Evolutionary conservation across 306 rosid species (phyloP).

Genomic region (Prunus fruticosa): DNA sequence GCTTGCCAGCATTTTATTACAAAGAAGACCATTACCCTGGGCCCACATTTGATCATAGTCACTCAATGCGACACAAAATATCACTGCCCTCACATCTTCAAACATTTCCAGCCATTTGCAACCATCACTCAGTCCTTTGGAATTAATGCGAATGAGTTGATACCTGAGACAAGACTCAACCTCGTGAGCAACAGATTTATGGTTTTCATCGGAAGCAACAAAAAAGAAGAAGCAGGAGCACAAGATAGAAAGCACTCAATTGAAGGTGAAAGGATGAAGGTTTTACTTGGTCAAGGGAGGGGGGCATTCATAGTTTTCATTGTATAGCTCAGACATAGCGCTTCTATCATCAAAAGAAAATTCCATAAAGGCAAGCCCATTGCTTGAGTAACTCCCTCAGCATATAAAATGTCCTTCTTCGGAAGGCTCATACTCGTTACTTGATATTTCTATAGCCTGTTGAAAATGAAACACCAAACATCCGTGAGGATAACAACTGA

Average conservation of each 20-base stretch:
- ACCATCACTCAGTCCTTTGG: conserved; percentile 75
- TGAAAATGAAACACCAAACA: conserved; percentile 20
- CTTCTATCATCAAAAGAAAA: conserved; percentile 86
- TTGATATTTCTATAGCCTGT: conserved; percentile 87
- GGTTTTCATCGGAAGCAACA: conserved; percentile 14
- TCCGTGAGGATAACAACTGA: conserved; percentile 1
- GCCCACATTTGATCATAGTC: conserved; percentile 78
- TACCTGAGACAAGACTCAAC: conserved; percentile 44
- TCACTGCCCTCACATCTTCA: conserved; percentile 73
- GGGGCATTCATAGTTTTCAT: conserved; percentile 53
- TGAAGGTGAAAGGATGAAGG: conserved; percentile 19
- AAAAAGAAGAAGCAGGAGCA: conserved; percentile 6
- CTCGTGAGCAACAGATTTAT: conserved; percentile 13
- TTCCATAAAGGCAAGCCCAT: conserved; percentile 79
- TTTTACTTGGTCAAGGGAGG: conserved; percentile 71
- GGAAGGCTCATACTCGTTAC: conserved; percentile 89
- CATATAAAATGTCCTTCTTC: conserved; percentile 76
- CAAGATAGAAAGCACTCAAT: neutral
- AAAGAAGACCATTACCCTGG: conserved; percentile 36
- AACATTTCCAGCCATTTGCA: conserved; percentile 94
- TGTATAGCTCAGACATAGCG: conserved; percentile 72
- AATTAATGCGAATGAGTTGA: conserved; percentile 72
- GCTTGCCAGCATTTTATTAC: conserved; percentile 71
- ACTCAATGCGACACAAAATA: conserved; percentile 79
- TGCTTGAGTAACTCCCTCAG: conserved; percentile 93